Evolutionary conservation across 148 eudicot species (phyloP), one percentile per base, ranked within the genome.

Genomic region (Gaultheria prostrata): DNA sequence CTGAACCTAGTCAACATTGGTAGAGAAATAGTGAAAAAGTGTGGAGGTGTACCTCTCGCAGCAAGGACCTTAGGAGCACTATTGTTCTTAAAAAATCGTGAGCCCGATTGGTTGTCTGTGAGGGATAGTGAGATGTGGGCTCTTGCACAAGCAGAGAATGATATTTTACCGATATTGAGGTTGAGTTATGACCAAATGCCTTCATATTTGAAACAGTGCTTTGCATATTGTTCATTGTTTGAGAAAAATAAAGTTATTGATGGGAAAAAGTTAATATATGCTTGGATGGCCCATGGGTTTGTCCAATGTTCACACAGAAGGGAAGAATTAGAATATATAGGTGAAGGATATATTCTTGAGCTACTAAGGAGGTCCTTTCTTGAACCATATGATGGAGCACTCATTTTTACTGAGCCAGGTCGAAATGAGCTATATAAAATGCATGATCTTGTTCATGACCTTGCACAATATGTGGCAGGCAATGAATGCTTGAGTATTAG

Each of bases 1-100:
- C 83, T 57, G 2, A 14, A 30, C 12, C 79, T 84, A 2, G 81
- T 57, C 5, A 33, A 48, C 18, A 82, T 87, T 26, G 91, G 90
- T n/a, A 72, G 18, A 24, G 76, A 39, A 72, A 35, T 72, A 17
- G 76, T 72, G 54, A 77, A 83, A 10, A 91, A 84, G 45, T 91
- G 91, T 73, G 21, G 24, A 1, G 87, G 85, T 3, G 70, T 86
- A 15, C 87, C 82, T 7, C 61, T 86, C 0, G 85, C 83, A 0
- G 67, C 43, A 6, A 86, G 78, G 8, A 79, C 77, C 12, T 63
- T 86, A 26, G 85, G 83, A 39, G 43, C 77, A 20, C 2, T 82
- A 0, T 48, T 82, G 21, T 49, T 18, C 3, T 1, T 1, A 0
- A 72, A 48, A 39, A 6, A 35, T 0, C 43, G 43, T 39, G 80